Conservation (phyloP, 306 rosid genomes). For the Ormosia emarginata region DNA sequence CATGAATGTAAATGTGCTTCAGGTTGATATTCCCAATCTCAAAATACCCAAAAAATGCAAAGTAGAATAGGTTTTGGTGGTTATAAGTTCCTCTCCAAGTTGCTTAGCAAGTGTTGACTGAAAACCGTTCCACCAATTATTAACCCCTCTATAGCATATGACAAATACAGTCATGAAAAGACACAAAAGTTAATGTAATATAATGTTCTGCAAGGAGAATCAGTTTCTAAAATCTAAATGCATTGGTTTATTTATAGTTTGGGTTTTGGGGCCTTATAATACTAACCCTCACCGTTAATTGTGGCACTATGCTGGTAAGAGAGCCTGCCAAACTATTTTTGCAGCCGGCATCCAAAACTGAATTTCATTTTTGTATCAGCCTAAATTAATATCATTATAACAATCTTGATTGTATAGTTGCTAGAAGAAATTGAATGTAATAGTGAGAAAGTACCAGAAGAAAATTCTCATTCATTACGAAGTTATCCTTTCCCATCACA, state of each 20-base stretch:
- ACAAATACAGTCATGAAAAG: not conserved
- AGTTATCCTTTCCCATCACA: conserved; percentile 32
- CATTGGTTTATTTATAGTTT: not conserved
- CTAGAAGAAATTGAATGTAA: conserved; percentile 1
- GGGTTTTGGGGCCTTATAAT: not conserved
- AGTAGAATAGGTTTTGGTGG: conserved; percentile 11
- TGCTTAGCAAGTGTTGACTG: conserved; percentile 24
- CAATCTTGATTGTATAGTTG: not conserved
- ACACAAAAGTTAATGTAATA: not conserved
- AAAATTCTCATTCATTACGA: not conserved
- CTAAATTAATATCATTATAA: not conserved
- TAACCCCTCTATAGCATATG: not conserved
- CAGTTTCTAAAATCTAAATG: not conserved
- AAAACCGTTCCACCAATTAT: not conserved
- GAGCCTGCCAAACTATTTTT: not conserved
- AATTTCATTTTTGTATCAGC: not conserved
- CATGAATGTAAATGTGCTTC: not conserved
- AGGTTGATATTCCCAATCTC: not conserved
- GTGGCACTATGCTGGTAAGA: not conserved
- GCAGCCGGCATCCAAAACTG: not conserved
- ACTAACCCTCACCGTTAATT: not conserved
- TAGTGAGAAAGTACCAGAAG: conserved; percentile 1
- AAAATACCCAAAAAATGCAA: conserved; percentile 18
- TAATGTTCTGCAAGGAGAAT: not conserved
- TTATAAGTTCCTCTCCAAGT: conserved; percentile 6